phyloP scores from a whole-genome alignment of 371 early-diverging fungal genomes.

The Gilbertella persicaria region DNA sequence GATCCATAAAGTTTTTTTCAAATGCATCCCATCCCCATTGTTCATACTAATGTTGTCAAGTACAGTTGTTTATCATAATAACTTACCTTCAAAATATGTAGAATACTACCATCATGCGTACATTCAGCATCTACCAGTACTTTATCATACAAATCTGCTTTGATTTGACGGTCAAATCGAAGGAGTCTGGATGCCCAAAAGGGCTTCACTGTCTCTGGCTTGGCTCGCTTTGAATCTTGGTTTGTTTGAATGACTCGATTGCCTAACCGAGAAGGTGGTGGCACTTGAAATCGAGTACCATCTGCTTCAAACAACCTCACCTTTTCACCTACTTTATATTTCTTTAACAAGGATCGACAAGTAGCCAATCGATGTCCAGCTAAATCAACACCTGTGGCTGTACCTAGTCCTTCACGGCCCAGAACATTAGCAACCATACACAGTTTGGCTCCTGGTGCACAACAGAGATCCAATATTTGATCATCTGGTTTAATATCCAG shows the following conservation, averaged over 20 bases:
- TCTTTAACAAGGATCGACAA: conserved; percentile 67
- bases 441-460: conserved; percentile 85
- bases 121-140: conserved; percentile 96
- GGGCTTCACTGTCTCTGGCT: conserved; percentile 44
- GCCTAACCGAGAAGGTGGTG: conserved; percentile 64
- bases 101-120: conserved; percentile 94
- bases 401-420: conserved; percentile 61
- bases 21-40: conserved; percentile 76
- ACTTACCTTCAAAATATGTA: conserved; percentile 76
- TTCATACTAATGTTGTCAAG: conserved; percentile 44
- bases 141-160: conserved; percentile 73
- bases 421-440: conserved; percentile 77
- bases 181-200: conserved; percentile 81
- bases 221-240: conserved; percentile 10
- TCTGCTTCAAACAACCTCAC: conserved; percentile 74
- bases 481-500: conserved; percentile 60
- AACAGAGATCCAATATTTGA: conserved; percentile 83
- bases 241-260: conserved; percentile 11
- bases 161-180: conserved; percentile 56
- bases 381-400: conserved; percentile 93
- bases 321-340: conserved; percentile 60
- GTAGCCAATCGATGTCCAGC: conserved; percentile 72
- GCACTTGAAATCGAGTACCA: conserved; percentile 77
- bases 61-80: background rate
- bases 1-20: conserved; percentile 68